Evolutionary conservation across 768 basidiomycete species (phyloP).

Genomic region (Coprinopsis marcescibilis): DNA sequence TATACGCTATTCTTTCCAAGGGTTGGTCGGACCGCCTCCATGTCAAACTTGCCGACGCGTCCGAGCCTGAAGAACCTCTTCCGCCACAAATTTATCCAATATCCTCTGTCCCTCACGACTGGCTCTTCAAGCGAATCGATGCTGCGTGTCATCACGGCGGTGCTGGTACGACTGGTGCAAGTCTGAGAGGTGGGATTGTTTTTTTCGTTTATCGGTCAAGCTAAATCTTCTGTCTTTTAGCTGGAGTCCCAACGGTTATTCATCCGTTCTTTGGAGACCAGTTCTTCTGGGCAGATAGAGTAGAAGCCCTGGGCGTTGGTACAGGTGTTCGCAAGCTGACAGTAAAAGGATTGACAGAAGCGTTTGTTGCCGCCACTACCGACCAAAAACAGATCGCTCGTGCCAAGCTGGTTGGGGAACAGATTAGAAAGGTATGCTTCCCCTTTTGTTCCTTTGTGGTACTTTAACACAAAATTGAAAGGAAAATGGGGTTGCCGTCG

Average conservation of each 20-base stretch:
- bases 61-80: conserved; percentile 63
- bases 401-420: conserved; percentile 79
- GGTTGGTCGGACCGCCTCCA: conserved; percentile 94
- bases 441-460: neutral
- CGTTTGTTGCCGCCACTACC: conserved; percentile 75
- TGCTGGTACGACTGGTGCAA: conserved; percentile 94
- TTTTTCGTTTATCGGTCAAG: neutral
- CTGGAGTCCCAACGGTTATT: conserved; percentile 93
- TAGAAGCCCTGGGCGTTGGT: conserved; percentile 94
- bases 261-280: conserved; percentile 98
- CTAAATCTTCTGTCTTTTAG: conserved; percentile 29
- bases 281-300: conserved; percentile 96
- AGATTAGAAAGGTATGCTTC: conserved; percentile 67
- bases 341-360: conserved; percentile 69
- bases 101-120: conserved; percentile 87
- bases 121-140: conserved; percentile 90
- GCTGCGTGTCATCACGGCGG: conserved; percentile 99
- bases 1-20: conserved; percentile 91
- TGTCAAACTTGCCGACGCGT: conserved; percentile 50
- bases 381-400: conserved; percentile 86
- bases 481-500: conserved; percentile 94
- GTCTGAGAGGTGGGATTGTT: conserved; percentile 65
- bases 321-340: conserved; percentile 84
- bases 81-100: conserved; percentile 81
- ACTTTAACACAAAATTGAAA: conserved; percentile 22